Evolutionary conservation across 208 protist species (phyloP), one percentile per base, ranked within the genome.

Genomic region (Acanthamoeba royreba): DNA sequence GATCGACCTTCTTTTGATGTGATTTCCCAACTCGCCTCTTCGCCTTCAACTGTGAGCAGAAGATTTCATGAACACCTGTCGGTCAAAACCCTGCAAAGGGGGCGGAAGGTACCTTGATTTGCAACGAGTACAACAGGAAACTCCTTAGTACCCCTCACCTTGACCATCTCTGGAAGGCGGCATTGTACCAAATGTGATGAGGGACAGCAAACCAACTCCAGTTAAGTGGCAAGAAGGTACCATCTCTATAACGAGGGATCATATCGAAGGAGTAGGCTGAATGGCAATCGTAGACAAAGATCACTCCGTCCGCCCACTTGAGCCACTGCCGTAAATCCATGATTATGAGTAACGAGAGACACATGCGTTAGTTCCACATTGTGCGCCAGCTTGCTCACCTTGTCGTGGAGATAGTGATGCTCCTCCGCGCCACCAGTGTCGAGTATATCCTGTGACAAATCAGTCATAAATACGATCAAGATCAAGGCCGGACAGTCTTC

Each of bases 211-310:
- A n/a, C n/a, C n/a, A n/a, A n/a, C n/a, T n/a, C n/a, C n/a, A n/a
- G n/a, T n/a, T n/a, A n/a, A n/a, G n/a, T n/a, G n/a, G n/a, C n/a
- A n/a, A n/a, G n/a, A 8, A 3, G 9, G 53, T 31, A 90, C 52
- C 83, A 8, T 90, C 52, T 33, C 83, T 25, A 66, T 90, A 90
- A 3, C 53, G 83, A 2, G 46, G 52, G 31, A 90, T 49, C 83
- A 90, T 90, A 47, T 90, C 83, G 53, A 90, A 90, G 15, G 52
- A 72, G 33, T 90, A 61, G 38, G 83, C 83, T 52, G 83, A 90
- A n/a, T 61, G 52, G 22, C 46, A 61, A 38, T 61, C 33, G 25
- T 90, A 90, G 22, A 90, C 83, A 43, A 90, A 90, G 22, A 90
- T 52, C 19, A 72, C 46, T 7, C 83, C 83, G 40, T 90, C 83